Evolutionary conservation across 495 filamentous ascomycete species (phyloP).

Genomic region (Penicillium cosmopolitanum): DNA sequence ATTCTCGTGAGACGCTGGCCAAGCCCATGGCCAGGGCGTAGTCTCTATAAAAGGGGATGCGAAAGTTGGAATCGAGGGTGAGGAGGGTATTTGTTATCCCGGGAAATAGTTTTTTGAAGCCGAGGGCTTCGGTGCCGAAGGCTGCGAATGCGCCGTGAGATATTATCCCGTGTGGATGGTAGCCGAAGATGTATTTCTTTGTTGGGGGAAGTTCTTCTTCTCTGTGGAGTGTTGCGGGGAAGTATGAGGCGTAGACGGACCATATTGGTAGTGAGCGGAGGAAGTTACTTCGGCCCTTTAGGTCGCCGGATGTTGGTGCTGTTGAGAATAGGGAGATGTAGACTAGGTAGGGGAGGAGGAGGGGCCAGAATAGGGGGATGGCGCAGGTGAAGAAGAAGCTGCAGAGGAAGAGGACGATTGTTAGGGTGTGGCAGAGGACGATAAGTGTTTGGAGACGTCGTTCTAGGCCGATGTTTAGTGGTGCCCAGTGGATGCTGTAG

Average conservation of each 20-base stretch:
- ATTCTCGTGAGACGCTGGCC: conserved; percentile 85
- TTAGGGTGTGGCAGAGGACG: conserved; percentile 84
- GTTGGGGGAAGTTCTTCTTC: conserved; percentile 74
- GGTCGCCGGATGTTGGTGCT: conserved; percentile 70
- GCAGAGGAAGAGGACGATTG: conserved; percentile 73
- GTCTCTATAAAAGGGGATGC: conserved; percentile 90
- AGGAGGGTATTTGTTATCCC: conserved; percentile 93
- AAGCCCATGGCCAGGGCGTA: conserved; percentile 86
- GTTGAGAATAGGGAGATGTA: conserved; percentile 78
- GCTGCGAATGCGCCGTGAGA: conserved; percentile 92
- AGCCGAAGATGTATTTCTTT: conserved; percentile 96
- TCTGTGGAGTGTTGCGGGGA: conserved; percentile 85
- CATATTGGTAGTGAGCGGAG: conserved; percentile 77
- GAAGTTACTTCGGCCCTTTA: conserved; percentile 72
- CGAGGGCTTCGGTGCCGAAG: conserved; percentile 87
- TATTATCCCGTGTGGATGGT: conserved; percentile 97
- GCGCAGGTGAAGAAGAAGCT: conserved; percentile 89
- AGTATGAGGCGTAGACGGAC: conserved; percentile 91
- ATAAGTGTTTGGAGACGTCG: conserved; percentile 85
- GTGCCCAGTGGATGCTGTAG: conserved; percentile 77
- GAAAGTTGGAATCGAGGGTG: conserved; percentile 90
- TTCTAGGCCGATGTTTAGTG: conserved; percentile 81
- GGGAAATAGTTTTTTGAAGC: conserved; percentile 87
- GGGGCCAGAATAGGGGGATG: conserved; percentile 87
- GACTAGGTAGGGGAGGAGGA: conserved; percentile 88